Evolutionary conservation across 2,329 filamentous ascomycete species (phyloP).

Genomic region (Epichloe sylvatica): DNA sequence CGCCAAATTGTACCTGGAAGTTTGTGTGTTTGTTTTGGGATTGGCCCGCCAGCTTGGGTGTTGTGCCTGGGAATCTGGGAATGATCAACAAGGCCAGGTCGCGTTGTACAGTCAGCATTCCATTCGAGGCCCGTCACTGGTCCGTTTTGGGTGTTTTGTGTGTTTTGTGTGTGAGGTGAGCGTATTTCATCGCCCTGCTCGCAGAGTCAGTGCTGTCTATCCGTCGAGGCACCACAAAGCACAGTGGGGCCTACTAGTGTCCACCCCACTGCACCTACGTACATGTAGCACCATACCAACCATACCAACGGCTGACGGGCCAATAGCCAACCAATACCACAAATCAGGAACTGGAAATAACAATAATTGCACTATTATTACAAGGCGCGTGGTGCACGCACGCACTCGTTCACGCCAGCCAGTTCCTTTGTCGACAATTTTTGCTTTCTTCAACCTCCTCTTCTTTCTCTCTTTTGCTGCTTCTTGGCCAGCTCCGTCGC

Average conservation of each 20-base stretch:
- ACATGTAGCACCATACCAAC: neutral
- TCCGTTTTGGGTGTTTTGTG: no score
- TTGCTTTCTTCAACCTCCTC: neutral
- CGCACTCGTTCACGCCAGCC: neutral
- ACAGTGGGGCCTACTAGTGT: neutral
- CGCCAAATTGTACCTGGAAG: neutral
- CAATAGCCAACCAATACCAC: neutral
- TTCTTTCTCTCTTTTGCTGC: neutral
- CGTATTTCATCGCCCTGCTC: no score
- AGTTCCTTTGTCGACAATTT: neutral
- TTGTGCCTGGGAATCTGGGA: constrained; percentile 4
- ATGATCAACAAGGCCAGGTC: constrained; percentile 5
- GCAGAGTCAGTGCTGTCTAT: no score
- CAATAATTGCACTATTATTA: no score
- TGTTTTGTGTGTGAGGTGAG: no score
- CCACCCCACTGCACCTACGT: no score
- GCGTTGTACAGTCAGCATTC: constrained; percentile 3
- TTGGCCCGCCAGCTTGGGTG: neutral
- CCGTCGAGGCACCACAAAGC: neutral
- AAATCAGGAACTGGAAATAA: neutral
- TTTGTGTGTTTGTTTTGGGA: neutral
- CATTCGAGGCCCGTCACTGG: neutral
- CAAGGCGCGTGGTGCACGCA: neutral
- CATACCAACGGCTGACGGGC: neutral
- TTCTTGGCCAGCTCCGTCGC: neutral